Conservation (phyloP, 768 basidiomycete species). For the Mycena capillaripes region DNA sequence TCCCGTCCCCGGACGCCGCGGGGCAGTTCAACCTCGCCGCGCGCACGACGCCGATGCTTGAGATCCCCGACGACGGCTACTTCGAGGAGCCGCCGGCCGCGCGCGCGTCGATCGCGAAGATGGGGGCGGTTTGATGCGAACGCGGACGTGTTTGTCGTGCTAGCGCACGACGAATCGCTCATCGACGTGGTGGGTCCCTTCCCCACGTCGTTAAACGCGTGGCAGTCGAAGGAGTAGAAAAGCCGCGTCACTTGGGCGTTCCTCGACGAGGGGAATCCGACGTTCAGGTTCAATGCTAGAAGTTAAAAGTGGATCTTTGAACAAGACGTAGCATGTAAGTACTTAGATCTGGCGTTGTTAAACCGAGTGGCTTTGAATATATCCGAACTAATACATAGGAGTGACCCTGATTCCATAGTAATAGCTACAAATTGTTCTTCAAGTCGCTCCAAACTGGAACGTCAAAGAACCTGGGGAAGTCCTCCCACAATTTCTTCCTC, state of each 20-base stretch:
- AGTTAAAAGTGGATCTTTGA: neutral
- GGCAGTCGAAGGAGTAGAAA: constrained; percentile 40
- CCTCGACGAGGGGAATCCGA: constrained; percentile 1
- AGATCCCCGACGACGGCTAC: constrained; percentile 15
- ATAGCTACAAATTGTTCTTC: too few species aligned
- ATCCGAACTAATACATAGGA: too few species aligned
- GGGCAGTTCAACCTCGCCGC: constrained; percentile 17
- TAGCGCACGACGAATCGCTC: constrained; percentile 39
- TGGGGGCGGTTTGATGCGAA: constrained; percentile 35
- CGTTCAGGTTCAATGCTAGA: constrained; percentile 9
- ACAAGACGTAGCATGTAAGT: too few species aligned
- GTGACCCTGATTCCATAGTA: too few species aligned
- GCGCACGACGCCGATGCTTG: constrained; percentile 22
- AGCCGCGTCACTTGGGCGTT: constrained; percentile 5
- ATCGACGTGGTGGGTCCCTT: constrained; percentile 29
- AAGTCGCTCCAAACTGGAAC: too few species aligned
- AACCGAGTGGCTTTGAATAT: too few species aligned
- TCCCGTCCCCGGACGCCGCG: neutral
- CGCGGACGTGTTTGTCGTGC: constrained; percentile 35
- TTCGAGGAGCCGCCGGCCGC: constrained; percentile 25
- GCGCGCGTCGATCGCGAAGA: constrained; percentile 18
- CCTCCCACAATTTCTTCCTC: too few species aligned
- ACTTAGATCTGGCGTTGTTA: too few species aligned
- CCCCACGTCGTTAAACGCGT: constrained; percentile 29
- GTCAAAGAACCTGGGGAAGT: too few species aligned